Percentiles rank a stretch among this genome's conserved stretches.
Conservation (phyloP, 805 yeast species). For the Ogataea sp. region DNA sequence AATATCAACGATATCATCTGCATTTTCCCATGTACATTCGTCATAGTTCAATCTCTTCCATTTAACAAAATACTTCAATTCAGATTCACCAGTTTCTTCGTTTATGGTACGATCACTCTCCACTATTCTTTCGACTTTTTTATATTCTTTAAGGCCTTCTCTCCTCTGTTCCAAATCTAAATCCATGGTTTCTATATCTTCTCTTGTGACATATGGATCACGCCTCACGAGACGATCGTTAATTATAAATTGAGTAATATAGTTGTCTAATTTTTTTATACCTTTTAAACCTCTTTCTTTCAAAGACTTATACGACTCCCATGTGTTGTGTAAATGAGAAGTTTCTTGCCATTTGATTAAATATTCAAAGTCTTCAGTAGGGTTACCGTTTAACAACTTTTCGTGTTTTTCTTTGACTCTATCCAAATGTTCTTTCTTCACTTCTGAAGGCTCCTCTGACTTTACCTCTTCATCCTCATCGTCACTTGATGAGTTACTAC, state of each 20-base stretch:
- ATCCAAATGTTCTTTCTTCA: slow-evolving; percentile 54
- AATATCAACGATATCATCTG: slow-evolving; percentile 72
- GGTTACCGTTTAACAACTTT: slow-evolving; percentile 24
- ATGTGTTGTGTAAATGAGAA: slow-evolving; percentile 91
- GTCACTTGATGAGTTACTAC: slow-evolving; percentile 25
- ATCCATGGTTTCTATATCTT: slow-evolving; percentile 90
- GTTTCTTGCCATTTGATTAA: slow-evolving; percentile 78
- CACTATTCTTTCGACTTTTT: slow-evolving; percentile 83
- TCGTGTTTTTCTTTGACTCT: slow-evolving; percentile 32
- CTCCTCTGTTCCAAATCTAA: slow-evolving; percentile 78
- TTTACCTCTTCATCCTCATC: slow-evolving; percentile 16
- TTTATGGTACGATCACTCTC: slow-evolving; percentile 65
- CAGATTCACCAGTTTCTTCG: slow-evolving; percentile 58
- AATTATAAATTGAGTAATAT: slow-evolving; percentile 68
- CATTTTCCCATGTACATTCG: slow-evolving; percentile 95
- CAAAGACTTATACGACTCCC: slow-evolving; percentile 65
- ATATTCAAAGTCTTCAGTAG: slow-evolving; percentile 53
- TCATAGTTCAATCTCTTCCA: slow-evolving; percentile 94
- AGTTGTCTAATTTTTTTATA: slow-evolving; percentile 79
- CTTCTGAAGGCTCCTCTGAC: slow-evolving; percentile 5
- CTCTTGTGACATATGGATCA: slow-evolving; percentile 79
- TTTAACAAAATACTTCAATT: slow-evolving; percentile 77
- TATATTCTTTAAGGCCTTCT: slow-evolving; percentile 78
- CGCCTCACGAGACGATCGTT: slow-evolving; percentile 67
- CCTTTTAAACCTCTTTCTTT: slow-evolving; percentile 52